Evolutionary conservation across 2,329 filamentous ascomycete genomes (phyloP), one percentile per base, ranked within the genome.

Genomic region (Aspergillus fijiensis): DNA sequence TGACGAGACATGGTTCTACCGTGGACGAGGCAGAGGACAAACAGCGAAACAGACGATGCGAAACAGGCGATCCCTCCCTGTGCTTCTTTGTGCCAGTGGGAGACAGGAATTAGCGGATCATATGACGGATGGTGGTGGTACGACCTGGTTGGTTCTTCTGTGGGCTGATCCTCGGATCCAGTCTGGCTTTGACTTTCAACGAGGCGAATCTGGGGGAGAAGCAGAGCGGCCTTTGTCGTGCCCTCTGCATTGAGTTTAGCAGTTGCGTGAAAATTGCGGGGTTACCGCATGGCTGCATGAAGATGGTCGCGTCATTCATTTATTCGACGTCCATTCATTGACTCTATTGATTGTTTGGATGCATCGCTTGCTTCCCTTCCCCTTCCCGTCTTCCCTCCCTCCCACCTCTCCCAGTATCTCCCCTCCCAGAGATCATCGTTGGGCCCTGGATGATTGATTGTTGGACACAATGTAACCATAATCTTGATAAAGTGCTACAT

Each of bases 161-260:
- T 55, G 53, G 53, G 53, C 53, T 55, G 53, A 55, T 55, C 53
- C 53, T 31, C 53, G 53, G 53, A 49, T 21, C 10, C 9, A 12
- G 21, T 19, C 31, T 16, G 19, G 23, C 16, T 35, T 52, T 42
- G 51, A 52, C 51, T 52, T 52, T 5, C 25, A 33, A 52, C 31
- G 51, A 29, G 51, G 51, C 51, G 33, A 42, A 31, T 55, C 48
- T 45, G 29, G 53, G 53, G 45, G 52, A 35, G 33, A 14, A 4
- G 14, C 39, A 16, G 16, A 19, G 39, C 14, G 16, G 39, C 39
- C 14, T 45, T 45, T 45, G 14, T 45, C 39, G 39, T 19, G 25
- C 27, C 14, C 7, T 16, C n/a, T 45, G 39, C 39, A 45, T 45
- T 45, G 39, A 45, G 39, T 45, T 45, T 45, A 10, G 39, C 33